These are phyloP conservation scores for Fusarium neocosmosporiellum DNA, from an alignment of 2,329 filamentous ascomycete species.

Conservation along the genomic window DNA sequence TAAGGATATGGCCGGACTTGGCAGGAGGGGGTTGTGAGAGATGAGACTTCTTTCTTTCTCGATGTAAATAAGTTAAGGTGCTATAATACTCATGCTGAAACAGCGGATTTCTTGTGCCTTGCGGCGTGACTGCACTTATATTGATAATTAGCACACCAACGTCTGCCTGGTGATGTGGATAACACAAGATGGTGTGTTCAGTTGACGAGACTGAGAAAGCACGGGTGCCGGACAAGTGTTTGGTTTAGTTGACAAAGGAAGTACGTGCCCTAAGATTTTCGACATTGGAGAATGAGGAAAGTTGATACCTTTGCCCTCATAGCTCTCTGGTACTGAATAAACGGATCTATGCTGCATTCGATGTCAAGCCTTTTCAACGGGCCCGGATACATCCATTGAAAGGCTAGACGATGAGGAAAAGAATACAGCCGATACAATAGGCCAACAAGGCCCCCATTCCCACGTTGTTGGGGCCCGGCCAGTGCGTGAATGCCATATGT, in stretches of 20 bases:
- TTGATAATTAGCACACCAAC: neutral
- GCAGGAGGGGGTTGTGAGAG: neutral
- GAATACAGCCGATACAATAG: too few species aligned
- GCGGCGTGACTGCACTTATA: neutral
- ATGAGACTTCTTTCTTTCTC: neutral
- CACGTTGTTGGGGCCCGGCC: too few species aligned
- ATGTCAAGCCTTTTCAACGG: too few species aligned
- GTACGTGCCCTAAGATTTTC: too few species aligned
- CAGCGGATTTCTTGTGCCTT: neutral
- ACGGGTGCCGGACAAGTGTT: neutral
- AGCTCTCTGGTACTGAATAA: neutral
- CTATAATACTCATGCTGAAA: neutral
- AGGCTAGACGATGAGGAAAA: too few species aligned
- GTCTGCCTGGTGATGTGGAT: neutral
- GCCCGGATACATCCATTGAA: too few species aligned
- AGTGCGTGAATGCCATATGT: too few species aligned
- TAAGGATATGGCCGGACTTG: neutral
- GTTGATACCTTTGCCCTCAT: neutral
- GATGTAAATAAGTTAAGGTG: neutral
- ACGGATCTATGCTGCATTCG: too few species aligned
- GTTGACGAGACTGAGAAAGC: neutral
- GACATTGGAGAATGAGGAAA: neutral
- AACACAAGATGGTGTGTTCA: neutral
- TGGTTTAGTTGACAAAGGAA: too few species aligned
- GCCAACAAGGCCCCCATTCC: too few species aligned